Conservation (phyloP, 2,329 filamentous ascomycete genomes). For the Coleophoma crateriformis region DNA sequence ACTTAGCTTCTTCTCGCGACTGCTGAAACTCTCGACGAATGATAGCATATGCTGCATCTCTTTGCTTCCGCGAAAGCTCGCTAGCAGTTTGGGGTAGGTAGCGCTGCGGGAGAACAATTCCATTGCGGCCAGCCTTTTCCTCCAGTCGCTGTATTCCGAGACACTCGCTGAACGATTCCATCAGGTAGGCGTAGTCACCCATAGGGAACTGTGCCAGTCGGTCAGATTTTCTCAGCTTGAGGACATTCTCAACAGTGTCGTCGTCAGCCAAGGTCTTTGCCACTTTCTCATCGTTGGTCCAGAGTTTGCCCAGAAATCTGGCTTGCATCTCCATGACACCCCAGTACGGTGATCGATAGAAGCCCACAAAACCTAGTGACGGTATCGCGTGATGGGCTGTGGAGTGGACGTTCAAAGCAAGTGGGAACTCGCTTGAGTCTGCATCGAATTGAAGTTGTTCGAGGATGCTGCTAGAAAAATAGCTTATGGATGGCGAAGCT, state of each 20-base stretch:
- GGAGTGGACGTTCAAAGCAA: conserved; percentile 63
- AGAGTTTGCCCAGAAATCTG: conserved; percentile 57
- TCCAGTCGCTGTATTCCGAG: conserved; percentile 41
- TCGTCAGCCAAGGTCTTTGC: conserved; percentile 18
- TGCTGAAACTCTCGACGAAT: conserved; percentile 9
- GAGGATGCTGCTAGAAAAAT: conserved; percentile 53
- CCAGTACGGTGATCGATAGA: conserved; percentile 83
- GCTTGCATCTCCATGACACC: conserved; percentile 85
- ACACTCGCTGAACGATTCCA: conserved; percentile 62
- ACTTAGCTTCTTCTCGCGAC: conserved; percentile 31
- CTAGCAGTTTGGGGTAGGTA: conserved; percentile 15
- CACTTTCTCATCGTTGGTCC: conserved; percentile 33
- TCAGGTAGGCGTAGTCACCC: conserved; percentile 72
- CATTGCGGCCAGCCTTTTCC: conserved; percentile 25
- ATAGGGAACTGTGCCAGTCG: conserved; percentile 69
- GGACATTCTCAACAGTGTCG: conserved; percentile 17
- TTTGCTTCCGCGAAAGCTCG: conserved; percentile 41
- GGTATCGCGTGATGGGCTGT: conserved; percentile 56
- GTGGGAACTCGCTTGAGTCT: conserved; percentile 39
- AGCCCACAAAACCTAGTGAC: conserved; percentile 72
- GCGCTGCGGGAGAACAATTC: neutral
- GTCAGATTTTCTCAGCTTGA: conserved; percentile 21
- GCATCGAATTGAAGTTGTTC: conserved; percentile 51
- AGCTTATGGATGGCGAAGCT: conserved; percentile 56
- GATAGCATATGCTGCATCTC: conserved; percentile 35